Evolutionary conservation across 2,329 filamentous ascomycete species (phyloP), one percentile per base, ranked within the genome.

Genomic region (Ophiostoma piceae): DNA sequence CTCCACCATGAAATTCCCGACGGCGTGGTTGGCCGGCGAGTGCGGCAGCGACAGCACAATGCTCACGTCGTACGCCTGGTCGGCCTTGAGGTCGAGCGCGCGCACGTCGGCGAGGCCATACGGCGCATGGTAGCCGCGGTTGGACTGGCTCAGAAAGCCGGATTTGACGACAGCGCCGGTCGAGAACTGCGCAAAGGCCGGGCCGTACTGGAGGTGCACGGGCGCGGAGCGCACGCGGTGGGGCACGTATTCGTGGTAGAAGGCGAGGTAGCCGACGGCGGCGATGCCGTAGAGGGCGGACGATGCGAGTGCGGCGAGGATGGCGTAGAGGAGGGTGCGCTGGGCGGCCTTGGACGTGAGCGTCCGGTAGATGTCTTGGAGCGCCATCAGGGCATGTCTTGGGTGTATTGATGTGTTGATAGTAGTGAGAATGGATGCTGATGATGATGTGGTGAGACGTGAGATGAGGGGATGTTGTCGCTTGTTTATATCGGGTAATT

Each of bases 1-100:
- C 66, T 91, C 89, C 22, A 98, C 82, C 95, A 99, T 99, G 83
- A 97, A 98, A 80, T 98, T 98, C 37, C 95, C 95, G 16, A 86
- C 85, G 1, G 85, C 85, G 29, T 91, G 80, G 76, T 99, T 99
- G 1, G 84, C 79, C 0, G 87, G 88, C 2, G 92, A 95, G 57
- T 90, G 88, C 22, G 95, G 95, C 73, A 99, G 83, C 3, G 86
- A 85, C 41, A 99, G 83, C 29, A 87, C 83, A 1, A 98, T 83
- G 5, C 86, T 84, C 60, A 99, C 85, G 78, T 98, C 93, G 82
- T 99, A 99, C 66, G 89, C 85, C 78, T 97, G 94, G 66, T 87
- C 84, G 22, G 87, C 82, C 74, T 90, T 87, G 72, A 95, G 81
- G 66, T 86, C 83, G 19, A 81, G 78, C 1, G 72, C 73, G n/a